Percentiles rank a stretch among this genome's conserved stretches.
Conservation (phyloP, 345 rosid species). For the Melaleuca quinquenervia region DNA sequence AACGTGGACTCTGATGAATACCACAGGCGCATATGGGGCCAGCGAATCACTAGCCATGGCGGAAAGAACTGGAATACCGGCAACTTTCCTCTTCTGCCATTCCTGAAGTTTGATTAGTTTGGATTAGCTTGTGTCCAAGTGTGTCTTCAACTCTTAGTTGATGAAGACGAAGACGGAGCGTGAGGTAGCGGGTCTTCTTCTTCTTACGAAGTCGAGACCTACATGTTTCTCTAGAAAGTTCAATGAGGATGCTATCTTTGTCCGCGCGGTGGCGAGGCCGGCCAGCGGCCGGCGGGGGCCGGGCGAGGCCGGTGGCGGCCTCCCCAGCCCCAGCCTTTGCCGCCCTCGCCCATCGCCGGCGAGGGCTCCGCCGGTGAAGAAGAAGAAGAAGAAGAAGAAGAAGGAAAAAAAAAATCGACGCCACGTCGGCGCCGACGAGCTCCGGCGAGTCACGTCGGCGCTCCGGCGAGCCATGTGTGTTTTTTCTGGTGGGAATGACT, state of each 20-base stretch:
- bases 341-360: no score
- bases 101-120: background rate
- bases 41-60: background rate
- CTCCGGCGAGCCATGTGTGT: no score
- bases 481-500: no score
- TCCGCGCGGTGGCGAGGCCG: background rate
- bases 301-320: no score
- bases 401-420: no score
- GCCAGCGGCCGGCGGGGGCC: no score
- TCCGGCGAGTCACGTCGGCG: no score
- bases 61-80: background rate
- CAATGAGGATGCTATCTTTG: background rate
- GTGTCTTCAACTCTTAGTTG: background rate
- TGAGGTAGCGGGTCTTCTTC: background rate
- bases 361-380: no score
- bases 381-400: no score
- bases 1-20: background rate
- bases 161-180: background rate
- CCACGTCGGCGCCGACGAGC: no score
- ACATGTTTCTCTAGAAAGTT: background rate
- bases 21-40: background rate
- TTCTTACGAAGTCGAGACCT: background rate
- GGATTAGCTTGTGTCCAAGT: background rate
- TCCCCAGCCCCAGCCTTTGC: no score
- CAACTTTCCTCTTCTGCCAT: background rate